Base-by-base conservation (phyloP, 2,329 filamentous ascomycete genomes). In the Pestalotiopsis fici region DNA sequence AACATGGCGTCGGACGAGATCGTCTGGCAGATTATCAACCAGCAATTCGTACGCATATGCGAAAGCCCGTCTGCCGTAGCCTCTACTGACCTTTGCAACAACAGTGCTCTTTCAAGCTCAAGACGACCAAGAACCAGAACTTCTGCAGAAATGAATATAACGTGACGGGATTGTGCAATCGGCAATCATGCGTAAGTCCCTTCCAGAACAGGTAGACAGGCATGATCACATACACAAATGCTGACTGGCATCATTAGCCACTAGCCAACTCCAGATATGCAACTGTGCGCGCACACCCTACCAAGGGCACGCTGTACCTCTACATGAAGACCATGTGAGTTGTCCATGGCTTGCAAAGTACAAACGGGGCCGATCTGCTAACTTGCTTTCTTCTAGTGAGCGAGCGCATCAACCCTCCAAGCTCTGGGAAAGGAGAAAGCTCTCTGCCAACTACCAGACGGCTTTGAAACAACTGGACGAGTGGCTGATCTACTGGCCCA, bases 101-200 rank as follows among this genome's bases (percentile, higher is more conserved):
- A 94, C 79, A 60, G 57, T 62, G 59, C 35, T 62, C 59, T 4
- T 62, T 62, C 23, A 83, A 74, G 88, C 79, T 59, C 13, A 93
- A 90, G 83, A 93, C 91, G 23, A 93, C 93, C 27, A 97, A 95
- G 81, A 88, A 91, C 68, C 91, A 96, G 80, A 98, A 90, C 75
- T 99, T 98, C 82, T 99, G 96, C 82, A 91, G 95, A 79, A 97
- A 98, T 82, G 95, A 95, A 82, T 92, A 94, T 86, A 97, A 97
- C 78, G 91, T 94, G 63, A 83, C 80, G 55, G 82, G 82, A 67
- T 37, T 82, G 62, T 83, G 81, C 75, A 82, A 81, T 57, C 43
- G 66, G n/a, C 25, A 64, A 21, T 61, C 56, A 31, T 66, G 59
- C 50, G 61, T 63, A 63, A 23, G 60, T 21, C 15, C 12, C 12